These are phyloP conservation scores for Tetradesmus obliquus DNA, from an alignment of 139 green algal genomes.

Conservation along the genomic window DNA sequence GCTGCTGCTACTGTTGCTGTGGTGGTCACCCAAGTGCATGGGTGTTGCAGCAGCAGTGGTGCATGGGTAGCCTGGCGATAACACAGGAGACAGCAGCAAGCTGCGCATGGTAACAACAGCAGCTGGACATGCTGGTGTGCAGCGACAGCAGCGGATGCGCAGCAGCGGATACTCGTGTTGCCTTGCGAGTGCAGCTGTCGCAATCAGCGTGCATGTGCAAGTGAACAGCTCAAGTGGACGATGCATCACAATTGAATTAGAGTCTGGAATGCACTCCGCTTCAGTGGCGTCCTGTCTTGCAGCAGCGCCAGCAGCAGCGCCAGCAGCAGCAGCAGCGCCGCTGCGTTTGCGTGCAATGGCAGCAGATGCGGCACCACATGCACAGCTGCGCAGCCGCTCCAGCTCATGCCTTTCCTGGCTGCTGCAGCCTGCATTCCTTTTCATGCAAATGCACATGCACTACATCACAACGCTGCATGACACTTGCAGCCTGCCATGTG, in stretches of 20 bases:
- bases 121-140: not conserved
- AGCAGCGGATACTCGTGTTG: not conserved
- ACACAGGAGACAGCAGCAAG: no score
- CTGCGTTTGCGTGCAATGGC: not conserved
- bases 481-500: no score
- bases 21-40: not conserved
- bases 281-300: not conserved
- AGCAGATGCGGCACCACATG: not conserved
- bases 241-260: not conserved
- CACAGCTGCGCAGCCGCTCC: not conserved
- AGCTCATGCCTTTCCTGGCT: not conserved
- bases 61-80: not conserved
- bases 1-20: slow-evolving; percentile 7
- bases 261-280: no score
- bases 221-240: not conserved
- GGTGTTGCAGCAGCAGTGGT: not conserved
- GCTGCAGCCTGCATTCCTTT: no score
- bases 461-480: not conserved
- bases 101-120: not conserved
- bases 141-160: no score
- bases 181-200: not conserved
- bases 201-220: not conserved
- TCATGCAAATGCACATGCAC: no score
- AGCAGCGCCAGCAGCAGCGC: slow-evolving; percentile 7
- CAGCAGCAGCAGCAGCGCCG: not conserved